Percentiles rank a stretch among this genome's conserved stretches.
These are phyloP conservation scores for Colletotrichum filicis DNA, from an alignment of 2,329 filamentous ascomycete genomes.

Conservation along the genomic window DNA sequence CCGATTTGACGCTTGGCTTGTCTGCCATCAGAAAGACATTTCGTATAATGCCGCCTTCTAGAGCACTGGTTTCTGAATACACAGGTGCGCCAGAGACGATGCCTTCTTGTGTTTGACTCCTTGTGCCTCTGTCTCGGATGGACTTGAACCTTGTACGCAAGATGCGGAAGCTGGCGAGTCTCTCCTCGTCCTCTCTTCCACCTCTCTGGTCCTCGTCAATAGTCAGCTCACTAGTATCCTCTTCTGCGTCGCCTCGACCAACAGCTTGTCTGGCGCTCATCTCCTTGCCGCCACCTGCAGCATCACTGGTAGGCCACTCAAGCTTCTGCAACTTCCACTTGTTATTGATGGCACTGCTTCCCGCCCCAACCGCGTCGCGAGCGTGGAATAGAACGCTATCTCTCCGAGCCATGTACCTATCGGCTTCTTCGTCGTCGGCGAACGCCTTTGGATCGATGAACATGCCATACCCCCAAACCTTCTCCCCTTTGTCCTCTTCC, in stretches of 20 bases:
- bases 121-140: not conserved
- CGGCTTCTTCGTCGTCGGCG: not conserved
- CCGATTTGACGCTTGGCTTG: not conserved
- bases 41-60: not conserved
- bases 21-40: not conserved
- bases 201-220: not conserved
- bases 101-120: not conserved
- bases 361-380: not conserved
- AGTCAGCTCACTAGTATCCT: not conserved
- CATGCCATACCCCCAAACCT: constrained; percentile 1
- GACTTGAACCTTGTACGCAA: not conserved
- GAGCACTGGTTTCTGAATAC: not conserved
- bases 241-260: not conserved
- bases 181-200: not conserved
- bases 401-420: not conserved
- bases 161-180: not conserved
- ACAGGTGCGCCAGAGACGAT: not conserved
- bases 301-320: not conserved
- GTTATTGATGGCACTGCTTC: not conserved
- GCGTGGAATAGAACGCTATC: not conserved
- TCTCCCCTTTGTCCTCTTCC: constrained; percentile 4
- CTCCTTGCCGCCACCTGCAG: not conserved
- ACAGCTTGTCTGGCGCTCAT: not conserved
- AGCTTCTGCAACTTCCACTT: not conserved
- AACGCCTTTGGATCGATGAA: not conserved